These are phyloP conservation scores for Thelonectria olida DNA, from an alignment of 2,329 filamentous ascomycete species.

Conservation along the genomic window DNA sequence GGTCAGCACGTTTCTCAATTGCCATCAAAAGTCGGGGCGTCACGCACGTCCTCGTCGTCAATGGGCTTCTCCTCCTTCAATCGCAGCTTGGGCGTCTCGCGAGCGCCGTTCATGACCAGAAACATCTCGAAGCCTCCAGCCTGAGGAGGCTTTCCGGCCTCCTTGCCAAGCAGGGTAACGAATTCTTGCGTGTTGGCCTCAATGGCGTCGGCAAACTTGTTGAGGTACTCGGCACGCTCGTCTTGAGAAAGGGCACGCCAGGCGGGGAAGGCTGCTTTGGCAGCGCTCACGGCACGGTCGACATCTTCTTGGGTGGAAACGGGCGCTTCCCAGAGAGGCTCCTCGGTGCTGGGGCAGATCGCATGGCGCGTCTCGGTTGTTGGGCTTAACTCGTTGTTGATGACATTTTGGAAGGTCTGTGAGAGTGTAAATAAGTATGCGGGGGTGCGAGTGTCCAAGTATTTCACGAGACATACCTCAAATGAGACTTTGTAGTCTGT, in stretches of 20 bases:
- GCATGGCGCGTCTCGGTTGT: constrained; percentile 30
- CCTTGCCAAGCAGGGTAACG: constrained; percentile 32
- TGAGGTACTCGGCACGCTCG: constrained; percentile 36
- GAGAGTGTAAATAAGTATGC: neutral
- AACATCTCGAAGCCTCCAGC: constrained; percentile 23
- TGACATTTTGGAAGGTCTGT: constrained; percentile 43
- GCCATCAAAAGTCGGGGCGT: neutral
- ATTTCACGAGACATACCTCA: neutral
- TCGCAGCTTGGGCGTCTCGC: constrained; percentile 22
- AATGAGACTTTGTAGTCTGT: constrained; percentile 8
- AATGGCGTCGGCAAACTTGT: constrained; percentile 39
- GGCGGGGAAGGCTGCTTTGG: constrained; percentile 38
- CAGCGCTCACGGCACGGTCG: constrained; percentile 41
- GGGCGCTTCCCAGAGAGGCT: constrained; percentile 44
- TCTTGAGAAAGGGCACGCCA: constrained; percentile 41
- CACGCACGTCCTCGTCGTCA: constrained; percentile 25
- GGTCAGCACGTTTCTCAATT: neutral
- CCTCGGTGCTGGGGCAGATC: constrained; percentile 44
- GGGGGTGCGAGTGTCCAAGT: neutral
- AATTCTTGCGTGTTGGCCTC: constrained; percentile 37
- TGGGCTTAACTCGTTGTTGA: constrained; percentile 35
- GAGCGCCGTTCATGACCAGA: constrained; percentile 10
- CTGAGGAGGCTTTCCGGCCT: constrained; percentile 39
- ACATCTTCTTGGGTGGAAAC: constrained; percentile 41
- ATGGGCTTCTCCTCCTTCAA: constrained; percentile 31